Evolutionary conservation across 257 asterid genomes (phyloP), one percentile per base, ranked within the genome.

Genomic region (Eustoma russellianum): DNA sequence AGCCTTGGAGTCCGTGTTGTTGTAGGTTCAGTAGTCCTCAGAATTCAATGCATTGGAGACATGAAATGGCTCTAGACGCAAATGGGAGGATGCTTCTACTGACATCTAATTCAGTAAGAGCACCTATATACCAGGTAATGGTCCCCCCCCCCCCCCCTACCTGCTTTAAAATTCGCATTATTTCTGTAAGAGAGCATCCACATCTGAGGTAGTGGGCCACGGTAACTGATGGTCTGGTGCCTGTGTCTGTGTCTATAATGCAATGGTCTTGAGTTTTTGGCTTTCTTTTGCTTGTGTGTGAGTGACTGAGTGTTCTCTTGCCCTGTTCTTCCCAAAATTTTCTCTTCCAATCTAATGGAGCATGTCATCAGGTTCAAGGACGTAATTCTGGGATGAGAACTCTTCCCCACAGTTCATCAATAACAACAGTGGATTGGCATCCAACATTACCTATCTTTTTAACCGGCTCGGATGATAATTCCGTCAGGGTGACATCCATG

Each of bases 371-470:
- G 95, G 94, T 86, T 30, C 77, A 79, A 66, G 89, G 78, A 55
- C 57, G 47, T 61, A 70, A 18, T 63, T 72, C 55, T 62, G 94
- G 94, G 48, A 71, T 79, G 89, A 75, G 75, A 79, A 84, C 69
- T 53, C 88, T 80, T 33, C 66, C 89, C 60, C 98, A 91, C 48
- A 66, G 61, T 52, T 94, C 75, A 56, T 47, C 83, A 17, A 73
- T 91, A 74, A 91, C 96, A 51, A 84, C 96, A 5, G 94, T 87
- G 33, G 95, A 87, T 69, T 87, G 98, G 98, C 98, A 91, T 77
- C 98, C 96, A 40, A 74, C 83, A 9, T 58, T 78, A 68, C 92
- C 98, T 18, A 67, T 91, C 70, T 91, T 77, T 77, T 74, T 91
- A 78, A 87, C 95, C 33, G 98, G 98, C 35, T 87, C n/a, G n/a